Conservation (phyloP, 2,329 filamentous ascomycete species). For the Ophiocordyceps sinensis region DNA sequence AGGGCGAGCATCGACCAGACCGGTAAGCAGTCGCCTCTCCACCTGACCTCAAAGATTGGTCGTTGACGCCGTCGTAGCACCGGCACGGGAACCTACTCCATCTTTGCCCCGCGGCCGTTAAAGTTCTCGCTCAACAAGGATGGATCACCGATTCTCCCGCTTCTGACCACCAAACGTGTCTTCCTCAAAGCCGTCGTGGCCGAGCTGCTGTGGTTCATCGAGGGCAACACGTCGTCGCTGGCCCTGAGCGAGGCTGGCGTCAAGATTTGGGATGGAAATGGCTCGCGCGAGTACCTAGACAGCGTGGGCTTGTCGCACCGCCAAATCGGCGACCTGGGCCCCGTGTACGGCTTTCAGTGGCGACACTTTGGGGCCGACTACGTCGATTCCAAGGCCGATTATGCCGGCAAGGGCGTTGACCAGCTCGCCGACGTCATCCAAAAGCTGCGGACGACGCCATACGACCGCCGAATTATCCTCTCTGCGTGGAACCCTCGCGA, state of each 20-base stretch:
- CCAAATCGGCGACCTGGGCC: conserved; percentile 77
- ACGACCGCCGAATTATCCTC: conserved; percentile 80
- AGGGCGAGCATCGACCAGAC: conserved; percentile 81
- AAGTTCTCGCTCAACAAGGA: conserved; percentile 67
- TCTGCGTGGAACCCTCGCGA: conserved; percentile 90
- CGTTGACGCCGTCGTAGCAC: conserved; percentile 40
- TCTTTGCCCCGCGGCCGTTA: conserved; percentile 77
- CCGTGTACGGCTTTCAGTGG: conserved; percentile 98
- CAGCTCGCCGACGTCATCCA: conserved; percentile 83
- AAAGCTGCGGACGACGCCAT: conserved; percentile 71
- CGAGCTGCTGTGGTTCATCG: conserved; percentile 93
- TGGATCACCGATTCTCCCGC: conserved; percentile 58
- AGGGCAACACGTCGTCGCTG: conserved; percentile 66
- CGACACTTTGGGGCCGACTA: conserved; percentile 94
- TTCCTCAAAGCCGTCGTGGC: conserved; percentile 81
- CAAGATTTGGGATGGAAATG: conserved; percentile 98
- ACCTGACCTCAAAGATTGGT: neutral
- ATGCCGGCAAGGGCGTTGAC: conserved; percentile 78
- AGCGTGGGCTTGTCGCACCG: conserved; percentile 67
- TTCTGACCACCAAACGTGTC: conserved; percentile 94
- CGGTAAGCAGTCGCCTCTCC: conserved; percentile 33
- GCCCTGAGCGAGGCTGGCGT: conserved; percentile 67
- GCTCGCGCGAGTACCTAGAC: conserved; percentile 80
- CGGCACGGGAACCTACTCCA: conserved; percentile 79
- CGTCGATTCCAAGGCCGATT: conserved; percentile 63